A percentile compares a stretch with the other conserved stretches of the same genome.
These are phyloP conservation scores for Acanthamoeba polyphaga DNA, from an alignment of 208 protist genomes.

Conservation along the genomic window DNA sequence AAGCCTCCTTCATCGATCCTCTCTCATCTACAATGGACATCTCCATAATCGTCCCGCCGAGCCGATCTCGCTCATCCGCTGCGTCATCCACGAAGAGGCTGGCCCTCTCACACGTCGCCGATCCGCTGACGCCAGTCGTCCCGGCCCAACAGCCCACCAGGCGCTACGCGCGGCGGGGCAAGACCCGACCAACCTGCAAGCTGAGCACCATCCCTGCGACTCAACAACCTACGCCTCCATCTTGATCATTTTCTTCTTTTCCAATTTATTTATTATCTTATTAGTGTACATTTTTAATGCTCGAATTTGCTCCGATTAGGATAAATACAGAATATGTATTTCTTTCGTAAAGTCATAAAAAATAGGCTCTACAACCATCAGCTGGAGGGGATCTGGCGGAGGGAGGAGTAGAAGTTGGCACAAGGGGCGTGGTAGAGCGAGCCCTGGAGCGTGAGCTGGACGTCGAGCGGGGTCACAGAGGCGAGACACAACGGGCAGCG, in stretches of 20 bases:
- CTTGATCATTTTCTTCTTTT: background rate
- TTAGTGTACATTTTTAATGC: background rate
- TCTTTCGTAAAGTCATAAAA: background rate
- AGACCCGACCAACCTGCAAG: background rate
- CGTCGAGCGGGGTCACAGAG: background rate
- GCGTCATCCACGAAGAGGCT: background rate
- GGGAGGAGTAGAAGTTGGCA: slow-evolving; percentile 11
- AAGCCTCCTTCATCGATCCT: background rate
- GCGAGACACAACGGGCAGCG: background rate
- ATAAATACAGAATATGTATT: background rate
- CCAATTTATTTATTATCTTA: background rate
- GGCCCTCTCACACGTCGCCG: background rate
- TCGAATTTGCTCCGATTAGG: background rate
- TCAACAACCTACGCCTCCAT: background rate
- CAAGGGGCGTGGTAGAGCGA: slow-evolving; percentile 11
- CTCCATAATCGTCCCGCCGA: background rate
- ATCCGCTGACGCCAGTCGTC: background rate
- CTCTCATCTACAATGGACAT: background rate
- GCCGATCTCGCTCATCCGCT: background rate
- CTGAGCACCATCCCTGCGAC: background rate
- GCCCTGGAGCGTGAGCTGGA: background rate
- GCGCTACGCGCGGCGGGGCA: background rate
- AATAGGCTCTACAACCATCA: background rate
- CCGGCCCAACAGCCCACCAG: background rate
- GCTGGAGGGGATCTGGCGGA: slow-evolving; percentile 17